Conservation (phyloP, 1,139 yeast species). For the Lodderomyces elongisporus region DNA sequence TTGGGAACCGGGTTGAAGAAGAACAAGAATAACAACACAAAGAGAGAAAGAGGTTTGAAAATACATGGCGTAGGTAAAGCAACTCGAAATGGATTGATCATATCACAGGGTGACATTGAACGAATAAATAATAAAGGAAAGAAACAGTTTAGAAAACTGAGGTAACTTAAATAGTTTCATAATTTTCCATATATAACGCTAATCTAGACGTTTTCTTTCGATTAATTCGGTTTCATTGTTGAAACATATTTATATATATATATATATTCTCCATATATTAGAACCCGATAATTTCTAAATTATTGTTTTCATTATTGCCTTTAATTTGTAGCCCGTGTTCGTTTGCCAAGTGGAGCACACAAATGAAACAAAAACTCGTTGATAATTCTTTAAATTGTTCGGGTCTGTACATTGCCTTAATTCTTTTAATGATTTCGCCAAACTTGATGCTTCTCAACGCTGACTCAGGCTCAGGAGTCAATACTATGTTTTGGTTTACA, state of each 20-base stretch:
- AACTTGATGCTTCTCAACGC: constrained; percentile 21
- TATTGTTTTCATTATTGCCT: constrained; percentile 51
- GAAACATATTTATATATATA: constrained; percentile 1
- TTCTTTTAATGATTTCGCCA: constrained; percentile 44
- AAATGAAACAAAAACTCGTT: constrained; percentile 83
- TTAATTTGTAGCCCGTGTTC: constrained; percentile 74
- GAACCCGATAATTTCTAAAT: constrained; percentile 49
- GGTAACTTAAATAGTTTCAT: not conserved
- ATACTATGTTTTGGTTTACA: constrained; percentile 8
- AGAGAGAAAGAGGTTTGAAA: constrained; percentile 72
- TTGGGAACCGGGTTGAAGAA: constrained; percentile 47
- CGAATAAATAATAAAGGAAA: constrained; percentile 22
- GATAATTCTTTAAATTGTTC: constrained; percentile 64
- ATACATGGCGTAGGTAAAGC: constrained; percentile 73
- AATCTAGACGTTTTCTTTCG: too few relatives aligned
- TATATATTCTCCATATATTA: constrained; percentile 9
- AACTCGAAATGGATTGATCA: constrained; percentile 77
- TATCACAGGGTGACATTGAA: constrained; percentile 65
- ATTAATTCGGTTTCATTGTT: not conserved
- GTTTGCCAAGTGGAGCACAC: constrained; percentile 81
- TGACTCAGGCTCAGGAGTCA: too few relatives aligned
- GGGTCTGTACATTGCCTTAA: constrained; percentile 49
- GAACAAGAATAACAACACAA: constrained; percentile 20
- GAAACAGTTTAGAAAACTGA: not conserved
- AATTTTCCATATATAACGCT: too few relatives aligned